Base-by-base conservation (phyloP, 2,329 filamentous ascomycete species). In the Xylariaceae sp. region DNA sequence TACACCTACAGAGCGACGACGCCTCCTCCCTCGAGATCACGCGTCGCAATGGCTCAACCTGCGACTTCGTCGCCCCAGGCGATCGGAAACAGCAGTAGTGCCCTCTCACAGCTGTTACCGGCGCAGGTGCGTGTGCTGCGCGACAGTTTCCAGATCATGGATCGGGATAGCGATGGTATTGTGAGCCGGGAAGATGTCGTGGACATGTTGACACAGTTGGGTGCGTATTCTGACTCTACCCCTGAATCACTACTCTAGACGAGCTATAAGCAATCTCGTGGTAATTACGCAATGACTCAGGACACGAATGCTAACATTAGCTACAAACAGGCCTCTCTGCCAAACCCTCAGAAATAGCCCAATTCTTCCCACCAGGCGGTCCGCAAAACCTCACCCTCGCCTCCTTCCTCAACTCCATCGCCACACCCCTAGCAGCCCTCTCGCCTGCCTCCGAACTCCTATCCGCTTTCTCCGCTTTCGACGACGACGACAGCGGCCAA, bases 401-500 rank as follows among this genome's bases (percentile, higher is more conserved):
- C 0, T 84, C 87, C 2, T 99, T 96, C 72, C 81, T 99, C 18
- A 93, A 91, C 70, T 88, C 87, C 1, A 79, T 99, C 1, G 89
- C 92, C 0, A 83, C 84, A 8, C 82, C 89, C 1, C 79, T 97
- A 2, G 84, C 85, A 1, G 82, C 86, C 0, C 79, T 97, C 15
- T 95, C 90, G 0, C 87, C 89, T 0, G 84, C 86, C 18, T 82
- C 85, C 13, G 94, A 99, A 71, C 82, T 99, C 8, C 78, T 91
- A 17, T 93, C 92, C 1, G 94, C 94, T 0, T 93, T 99, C 67
- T 91, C 91, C 1, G 94, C 94, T 0, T 97, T 97, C 71, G 94
- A 99, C 70, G 90, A 96, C 63, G 92, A 96, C 64, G 94, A 99
- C 72, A 94, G 89, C 68, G 94, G 94, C 2, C 92, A 97, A 74